Conservation (phyloP, 441 rosid species). For the Croton laevigatus region DNA sequence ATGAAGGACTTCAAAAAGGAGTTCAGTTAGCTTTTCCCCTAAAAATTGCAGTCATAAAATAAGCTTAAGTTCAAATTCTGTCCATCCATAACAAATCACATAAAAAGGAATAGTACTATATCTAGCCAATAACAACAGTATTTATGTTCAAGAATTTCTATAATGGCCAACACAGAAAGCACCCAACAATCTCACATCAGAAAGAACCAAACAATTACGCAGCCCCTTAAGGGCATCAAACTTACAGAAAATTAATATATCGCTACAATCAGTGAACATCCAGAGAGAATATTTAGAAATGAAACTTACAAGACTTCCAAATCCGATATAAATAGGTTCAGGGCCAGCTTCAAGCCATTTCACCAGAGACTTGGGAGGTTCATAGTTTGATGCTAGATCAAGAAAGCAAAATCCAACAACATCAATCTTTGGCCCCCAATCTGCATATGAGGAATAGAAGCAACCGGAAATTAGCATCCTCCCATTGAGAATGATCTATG, state of each 20-base stretch:
- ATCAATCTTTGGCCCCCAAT: conserved; percentile 96
- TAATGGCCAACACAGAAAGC: too few relatives aligned
- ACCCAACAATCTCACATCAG: background rate
- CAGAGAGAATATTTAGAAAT: conserved; percentile 1
- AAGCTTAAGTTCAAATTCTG: background rate
- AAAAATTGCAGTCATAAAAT: background rate
- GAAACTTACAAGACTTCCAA: conserved; percentile 94
- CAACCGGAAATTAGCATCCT: conserved; percentile 22
- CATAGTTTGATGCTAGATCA: conserved; percentile 96
- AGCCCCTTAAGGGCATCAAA: background rate
- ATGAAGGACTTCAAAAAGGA: background rate
- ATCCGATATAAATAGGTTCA: conserved; percentile 91
- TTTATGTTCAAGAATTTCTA: background rate
- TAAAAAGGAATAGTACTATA: background rate
- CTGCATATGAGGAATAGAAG: conserved; percentile 39
- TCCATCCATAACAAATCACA: background rate
- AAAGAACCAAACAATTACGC: conserved; percentile 1
- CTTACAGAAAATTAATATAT: background rate
- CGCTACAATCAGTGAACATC: background rate
- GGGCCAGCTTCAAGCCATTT: conserved; percentile 91
- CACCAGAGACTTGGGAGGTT: conserved; percentile 82
- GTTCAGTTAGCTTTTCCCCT: background rate
- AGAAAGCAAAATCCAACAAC: conserved; percentile 99
- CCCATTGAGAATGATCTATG: conserved; percentile 13
- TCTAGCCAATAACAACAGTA: conserved; percentile 1